These are phyloP conservation scores for Cyberlindnera maritima DNA, from an alignment of 805 yeast genomes.

Conservation along the genomic window DNA sequence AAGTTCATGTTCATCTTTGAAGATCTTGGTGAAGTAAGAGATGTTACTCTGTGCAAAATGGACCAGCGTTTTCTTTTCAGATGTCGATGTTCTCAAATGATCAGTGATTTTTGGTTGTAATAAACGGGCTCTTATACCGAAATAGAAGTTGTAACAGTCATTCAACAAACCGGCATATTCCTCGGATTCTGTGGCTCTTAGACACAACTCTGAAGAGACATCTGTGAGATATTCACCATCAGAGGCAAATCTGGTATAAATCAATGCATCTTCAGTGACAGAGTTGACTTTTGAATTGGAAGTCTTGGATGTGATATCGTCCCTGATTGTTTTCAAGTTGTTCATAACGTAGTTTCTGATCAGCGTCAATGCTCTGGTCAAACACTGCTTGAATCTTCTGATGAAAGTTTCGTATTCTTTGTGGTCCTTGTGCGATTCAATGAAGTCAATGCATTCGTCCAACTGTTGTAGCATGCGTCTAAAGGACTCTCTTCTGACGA, in stretches of 20 bases:
- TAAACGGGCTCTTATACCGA: constrained; percentile 51
- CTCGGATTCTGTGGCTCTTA: constrained; percentile 36
- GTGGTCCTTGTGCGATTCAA: constrained; percentile 53
- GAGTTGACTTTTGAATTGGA: constrained; percentile 28
- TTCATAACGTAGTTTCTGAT: constrained; percentile 61
- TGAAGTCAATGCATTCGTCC: constrained; percentile 65
- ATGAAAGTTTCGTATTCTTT: constrained; percentile 58
- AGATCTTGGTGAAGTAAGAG: constrained; percentile 54
- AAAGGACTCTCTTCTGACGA: constrained; percentile 61
- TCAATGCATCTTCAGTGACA: constrained; percentile 57
- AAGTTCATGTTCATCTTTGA: constrained; percentile 58
- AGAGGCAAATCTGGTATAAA: constrained; percentile 60
- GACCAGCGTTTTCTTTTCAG: constrained; percentile 39
- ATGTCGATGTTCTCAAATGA: constrained; percentile 33
- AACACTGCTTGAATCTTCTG: constrained; percentile 75
- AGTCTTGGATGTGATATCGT: constrained; percentile 30
- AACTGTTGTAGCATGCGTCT: constrained; percentile 50
- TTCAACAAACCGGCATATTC: constrained; percentile 66
- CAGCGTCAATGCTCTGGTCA: constrained; percentile 76
- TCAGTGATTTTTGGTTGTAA: constrained; percentile 40
- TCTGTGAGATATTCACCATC: constrained; percentile 38
- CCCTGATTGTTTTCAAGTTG: constrained; percentile 34
- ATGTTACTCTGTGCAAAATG: constrained; percentile 62
- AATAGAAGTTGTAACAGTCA: constrained; percentile 66
- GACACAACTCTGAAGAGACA: constrained; percentile 35